These are phyloP conservation scores for Abortiporus biennis DNA, from an alignment of 1,284 basidiomycete species.

Conservation along the genomic window DNA sequence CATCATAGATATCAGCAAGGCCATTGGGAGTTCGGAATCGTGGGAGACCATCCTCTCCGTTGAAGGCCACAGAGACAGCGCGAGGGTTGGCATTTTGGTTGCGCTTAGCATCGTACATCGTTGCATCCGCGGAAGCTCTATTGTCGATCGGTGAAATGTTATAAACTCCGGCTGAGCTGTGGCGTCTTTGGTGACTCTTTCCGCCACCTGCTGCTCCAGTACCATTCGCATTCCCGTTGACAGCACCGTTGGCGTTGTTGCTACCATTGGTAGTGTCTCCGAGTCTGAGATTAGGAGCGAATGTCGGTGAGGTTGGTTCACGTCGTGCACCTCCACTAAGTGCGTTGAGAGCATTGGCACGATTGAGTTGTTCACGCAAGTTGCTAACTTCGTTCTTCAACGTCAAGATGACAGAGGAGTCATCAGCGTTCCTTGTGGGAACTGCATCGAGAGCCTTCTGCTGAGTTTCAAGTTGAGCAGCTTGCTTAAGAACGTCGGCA, in stretches of 20 bases:
- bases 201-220: slow-evolving; percentile 5
- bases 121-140: slow-evolving; percentile 73
- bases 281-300: slow-evolving; percentile 62
- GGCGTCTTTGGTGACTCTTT: slow-evolving; percentile 65
- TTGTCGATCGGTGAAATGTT: slow-evolving; percentile 54
- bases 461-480: slow-evolving; percentile 76
- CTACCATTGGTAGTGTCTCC: too few relatives aligned
- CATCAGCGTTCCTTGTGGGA: slow-evolving; percentile 68
- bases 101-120: slow-evolving; percentile 73
- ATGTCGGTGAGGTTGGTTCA: slow-evolving; percentile 81
- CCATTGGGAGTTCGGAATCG: slow-evolving; percentile 68
- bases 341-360: slow-evolving; percentile 85
- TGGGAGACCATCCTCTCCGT: slow-evolving; percentile 68
- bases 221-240: slow-evolving; percentile 16
- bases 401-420: slow-evolving; percentile 79
- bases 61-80: slow-evolving; percentile 89
- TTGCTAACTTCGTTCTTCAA: slow-evolving; percentile 90
- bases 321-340: slow-evolving; percentile 66
- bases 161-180: slow-evolving; percentile 81
- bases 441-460: slow-evolving; percentile 60
- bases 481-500: slow-evolving; percentile 69
- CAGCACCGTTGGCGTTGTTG: slow-evolving; percentile 27
- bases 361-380: slow-evolving; percentile 92
- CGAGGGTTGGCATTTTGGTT: slow-evolving; percentile 75
- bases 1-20: slow-evolving; percentile 74